Evolutionary conservation across 352 stramenopile species (phyloP), one percentile per base, ranked within the genome.

Genomic region (Saprolegnia diclina): DNA sequence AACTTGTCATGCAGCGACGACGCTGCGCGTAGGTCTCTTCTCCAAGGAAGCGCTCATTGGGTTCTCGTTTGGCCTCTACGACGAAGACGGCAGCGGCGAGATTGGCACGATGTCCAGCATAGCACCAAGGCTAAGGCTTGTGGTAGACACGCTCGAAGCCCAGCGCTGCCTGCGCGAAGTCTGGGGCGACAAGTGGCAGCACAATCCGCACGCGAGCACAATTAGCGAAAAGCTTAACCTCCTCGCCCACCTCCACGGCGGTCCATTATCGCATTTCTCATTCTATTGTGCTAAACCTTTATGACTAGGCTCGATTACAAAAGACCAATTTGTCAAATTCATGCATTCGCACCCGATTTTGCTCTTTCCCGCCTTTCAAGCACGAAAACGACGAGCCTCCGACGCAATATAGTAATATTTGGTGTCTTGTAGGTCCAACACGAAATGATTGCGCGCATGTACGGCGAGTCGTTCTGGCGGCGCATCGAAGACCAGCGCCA

Each of bases 31-130:
- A 65, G 61, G 67, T 73, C 87, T 80, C n/a, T 89, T 89, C 67
- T 87, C 71, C 42, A 73, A 81, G 52, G 52, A 74, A 42, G 83
- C 77, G 26, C 80, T 91, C 42, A 77, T 89, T 56, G 76, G 76
- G 11, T 92, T 88, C 59, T 79, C 83, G 1, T 92, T 89, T 59
- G 81, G 89, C 67, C 71, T 92, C 9, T 92, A 92, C 70, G 82
- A 92, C 40, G 63, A 78, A 2, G 83, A 92, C 71, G 72, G 80
- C 6, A 89, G 79, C 24, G 82, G 83, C 42, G 77, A 89, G 70
- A 90, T 91, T 65, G 80, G 65, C 64, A 40, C 40, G n/a, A 35
- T 1, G 24, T n/a, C 1, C 9, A 54, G 18, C 21, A 10, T 13
- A 37, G 32, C 2, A 5, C 45, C 40, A 22, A 46, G 13, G 19